A percentile compares a stretch with the other conserved stretches of the same genome.
phyloP scores from a whole-genome alignment of 495 filamentous ascomycete species.

The Hypomontagnella monticulosa region DNA sequence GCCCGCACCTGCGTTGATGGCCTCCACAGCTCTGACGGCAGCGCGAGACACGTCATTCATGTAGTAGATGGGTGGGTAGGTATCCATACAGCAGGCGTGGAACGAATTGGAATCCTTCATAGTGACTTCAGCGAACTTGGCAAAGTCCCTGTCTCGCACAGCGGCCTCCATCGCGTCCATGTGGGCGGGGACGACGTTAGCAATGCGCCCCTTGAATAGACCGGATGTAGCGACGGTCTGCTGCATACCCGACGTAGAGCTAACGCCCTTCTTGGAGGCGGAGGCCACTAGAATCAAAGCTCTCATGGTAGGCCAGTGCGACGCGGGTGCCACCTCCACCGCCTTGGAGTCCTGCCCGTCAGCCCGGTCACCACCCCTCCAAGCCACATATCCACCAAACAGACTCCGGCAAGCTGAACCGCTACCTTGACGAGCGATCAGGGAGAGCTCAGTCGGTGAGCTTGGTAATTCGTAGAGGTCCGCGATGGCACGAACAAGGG shows the following conservation, averaged over 20 bases:
- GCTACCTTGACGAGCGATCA: conserved; percentile 93
- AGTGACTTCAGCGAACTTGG: conserved; percentile 84
- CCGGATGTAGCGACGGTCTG: conserved; percentile 87
- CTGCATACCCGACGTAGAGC: conserved; percentile 93
- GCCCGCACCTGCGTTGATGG: conserved; percentile 79
- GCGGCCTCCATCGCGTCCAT: conserved; percentile 91
- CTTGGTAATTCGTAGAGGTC: conserved; percentile 86
- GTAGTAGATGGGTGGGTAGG: conserved; percentile 96
- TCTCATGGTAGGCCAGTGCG: conserved; percentile 95
- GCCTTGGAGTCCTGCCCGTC: conserved; percentile 88
- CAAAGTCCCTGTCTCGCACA: conserved; percentile 80
- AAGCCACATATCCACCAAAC: conserved; percentile 95
- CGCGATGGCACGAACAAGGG: conserved; percentile 90
- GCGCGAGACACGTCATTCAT: conserved; percentile 91
- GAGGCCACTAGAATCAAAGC: conserved; percentile 89
- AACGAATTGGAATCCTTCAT: conserved; percentile 97
- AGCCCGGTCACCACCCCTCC: conserved; percentile 74
- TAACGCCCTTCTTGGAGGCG: conserved; percentile 93
- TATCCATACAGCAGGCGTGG: conserved; percentile 94
- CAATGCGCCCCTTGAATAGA: conserved; percentile 78
- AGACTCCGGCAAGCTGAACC: conserved; percentile 91
- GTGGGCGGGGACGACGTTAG: conserved; percentile 77
- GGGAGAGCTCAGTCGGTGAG: conserved; percentile 79
- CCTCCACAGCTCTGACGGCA: conserved; percentile 86
- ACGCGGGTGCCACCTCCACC: conserved; percentile 82